phyloP scores from a whole-genome alignment of 306 rosid genomes.

The Pterocarpus santalinus region DNA sequence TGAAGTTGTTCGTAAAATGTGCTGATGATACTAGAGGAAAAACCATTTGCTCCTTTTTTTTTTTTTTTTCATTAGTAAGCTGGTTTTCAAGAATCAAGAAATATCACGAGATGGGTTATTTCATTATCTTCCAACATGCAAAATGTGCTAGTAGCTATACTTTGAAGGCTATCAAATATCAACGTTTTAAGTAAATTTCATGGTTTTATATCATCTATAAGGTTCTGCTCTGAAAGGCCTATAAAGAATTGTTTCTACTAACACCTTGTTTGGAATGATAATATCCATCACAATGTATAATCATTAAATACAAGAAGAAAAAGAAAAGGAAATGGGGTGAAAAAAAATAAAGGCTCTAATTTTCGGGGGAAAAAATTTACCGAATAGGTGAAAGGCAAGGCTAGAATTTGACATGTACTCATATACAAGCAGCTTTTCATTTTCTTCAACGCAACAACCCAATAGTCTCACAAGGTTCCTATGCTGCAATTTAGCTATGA shows the following conservation, averaged over 20 bases:
- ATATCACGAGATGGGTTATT: not conserved
- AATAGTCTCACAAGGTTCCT: slow-evolving; percentile 71
- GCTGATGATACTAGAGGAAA: not conserved
- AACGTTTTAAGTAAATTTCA: too few relatives aligned
- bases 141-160: not conserved
- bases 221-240: too few relatives aligned
- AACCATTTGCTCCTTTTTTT: not conserved
- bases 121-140: not conserved
- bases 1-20: not conserved
- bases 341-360: too few relatives aligned
- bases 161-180: too few relatives aligned
- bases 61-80: not conserved
- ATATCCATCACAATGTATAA: too few relatives aligned
- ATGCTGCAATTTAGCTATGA: slow-evolving; percentile 70
- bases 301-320: not conserved
- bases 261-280: too few relatives aligned
- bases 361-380: slow-evolving; percentile 36
- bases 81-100: slow-evolving; percentile 8
- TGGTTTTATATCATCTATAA: too few relatives aligned
- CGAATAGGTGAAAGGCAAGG: slow-evolving; percentile 60
- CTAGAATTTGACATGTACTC: slow-evolving; percentile 68
- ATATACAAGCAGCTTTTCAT: slow-evolving; percentile 69
- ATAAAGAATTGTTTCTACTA: too few relatives aligned
- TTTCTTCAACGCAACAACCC: slow-evolving; percentile 63
- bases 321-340: not conserved